phyloP scores from a whole-genome alignment of 1,284 basidiomycete genomes.

The Moesziomyces antarcticus region DNA sequence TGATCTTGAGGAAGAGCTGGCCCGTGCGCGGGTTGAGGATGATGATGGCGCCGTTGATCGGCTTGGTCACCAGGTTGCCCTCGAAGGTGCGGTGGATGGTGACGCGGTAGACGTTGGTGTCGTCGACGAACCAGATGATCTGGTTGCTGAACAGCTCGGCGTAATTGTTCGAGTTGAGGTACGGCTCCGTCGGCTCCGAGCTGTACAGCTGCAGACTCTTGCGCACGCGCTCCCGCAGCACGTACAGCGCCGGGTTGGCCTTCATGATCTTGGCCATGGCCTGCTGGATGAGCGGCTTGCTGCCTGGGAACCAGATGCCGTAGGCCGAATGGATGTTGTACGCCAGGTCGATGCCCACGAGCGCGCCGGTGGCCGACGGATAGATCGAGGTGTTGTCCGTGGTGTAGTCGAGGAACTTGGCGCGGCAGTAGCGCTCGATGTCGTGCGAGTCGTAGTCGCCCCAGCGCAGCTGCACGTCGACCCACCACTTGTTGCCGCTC shows the following conservation, averaged over 20 bases:
- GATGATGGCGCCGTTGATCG: constrained; percentile 99
- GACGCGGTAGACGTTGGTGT: constrained; percentile 99
- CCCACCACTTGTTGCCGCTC: constrained; percentile 98
- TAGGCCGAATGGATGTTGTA: constrained; percentile 99
- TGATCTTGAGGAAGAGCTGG: constrained; percentile 97
- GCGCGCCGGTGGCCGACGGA: constrained; percentile 95
- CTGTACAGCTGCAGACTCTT: constrained; percentile 99
- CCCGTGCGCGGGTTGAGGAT: constrained; percentile 99
- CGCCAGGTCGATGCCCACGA: constrained; percentile 97
- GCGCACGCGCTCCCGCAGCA: constrained; percentile 96
- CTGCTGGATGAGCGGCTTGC: constrained; percentile 97
- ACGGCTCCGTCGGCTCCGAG: constrained; percentile 98
- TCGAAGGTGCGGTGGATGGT: constrained; percentile 99
- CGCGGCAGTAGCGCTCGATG: constrained; percentile 84
- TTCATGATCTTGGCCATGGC: constrained; percentile 99
- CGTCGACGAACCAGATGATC: constrained; percentile 99
- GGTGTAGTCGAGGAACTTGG: constrained; percentile 96
- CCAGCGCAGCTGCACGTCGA: constrained; percentile 96
- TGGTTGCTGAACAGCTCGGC: constrained; percentile 99
- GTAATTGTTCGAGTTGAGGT: constrained; percentile 95
- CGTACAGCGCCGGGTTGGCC: constrained; percentile 97
- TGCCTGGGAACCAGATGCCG: constrained; percentile 98
- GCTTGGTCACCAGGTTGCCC: constrained; percentile 99
- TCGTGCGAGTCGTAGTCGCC: constrained; percentile 97
- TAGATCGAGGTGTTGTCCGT: constrained; percentile 86